Conservation (phyloP, 306 rosid genomes). For the Cucurbita pepo region DNA sequence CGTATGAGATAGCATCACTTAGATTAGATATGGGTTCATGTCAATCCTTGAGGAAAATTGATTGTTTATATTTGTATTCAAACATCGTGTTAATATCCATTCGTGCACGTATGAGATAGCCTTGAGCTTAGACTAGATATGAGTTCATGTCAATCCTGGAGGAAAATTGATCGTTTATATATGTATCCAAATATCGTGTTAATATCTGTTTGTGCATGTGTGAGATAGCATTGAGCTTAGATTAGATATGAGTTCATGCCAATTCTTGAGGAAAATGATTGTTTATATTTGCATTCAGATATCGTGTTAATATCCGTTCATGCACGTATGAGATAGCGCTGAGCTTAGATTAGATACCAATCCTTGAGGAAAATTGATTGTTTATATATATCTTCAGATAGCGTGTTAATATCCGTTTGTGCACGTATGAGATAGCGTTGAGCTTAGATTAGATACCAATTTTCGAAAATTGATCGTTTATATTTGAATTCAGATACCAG, state of each 20-base stretch:
- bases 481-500: conserved; percentile 51
- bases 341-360: not conserved
- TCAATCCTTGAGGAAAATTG: not conserved
- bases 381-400: not conserved
- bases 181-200: too few species aligned
- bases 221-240: not conserved
- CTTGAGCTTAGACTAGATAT: too few species aligned
- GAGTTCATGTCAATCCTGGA: not conserved
- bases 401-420: not conserved
- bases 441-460: not conserved
- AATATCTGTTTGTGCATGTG: not conserved
- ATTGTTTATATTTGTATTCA: conserved; percentile 9
- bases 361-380: not conserved
- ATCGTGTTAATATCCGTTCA: not conserved
- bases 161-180: not conserved
- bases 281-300: not conserved
- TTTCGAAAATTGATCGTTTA: not conserved
- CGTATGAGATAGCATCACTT: not conserved
- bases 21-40: too few species aligned
- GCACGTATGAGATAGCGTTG: not conserved
- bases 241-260: not conserved
- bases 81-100: conserved; percentile 26
- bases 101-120: too few species aligned
- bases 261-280: not conserved
- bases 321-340: not conserved